Base-by-base conservation (phyloP, 768 basidiomycete genomes). In the Mycena haematopus region DNA sequence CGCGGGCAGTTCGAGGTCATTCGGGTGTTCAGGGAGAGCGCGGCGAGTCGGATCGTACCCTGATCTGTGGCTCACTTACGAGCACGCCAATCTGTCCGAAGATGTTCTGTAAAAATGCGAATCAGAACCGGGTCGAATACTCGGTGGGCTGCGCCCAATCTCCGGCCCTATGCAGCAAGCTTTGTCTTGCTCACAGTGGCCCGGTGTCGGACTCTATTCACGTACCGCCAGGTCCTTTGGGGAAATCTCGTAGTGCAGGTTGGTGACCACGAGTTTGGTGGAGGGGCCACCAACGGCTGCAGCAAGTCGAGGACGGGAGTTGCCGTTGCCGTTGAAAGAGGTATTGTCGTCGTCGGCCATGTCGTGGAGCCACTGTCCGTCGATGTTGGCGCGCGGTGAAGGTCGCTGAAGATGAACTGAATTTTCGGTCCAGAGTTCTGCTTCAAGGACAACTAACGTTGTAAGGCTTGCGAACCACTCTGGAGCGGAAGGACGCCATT, bases 41-140 rank as follows among this genome's bases (percentile, higher is more conserved):
- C 73, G 74, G 71, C 74, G 73, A 75, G 55, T 75, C 79, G 84
- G 84, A 82, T 84, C 95, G 90, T 95, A 96, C 94, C 90, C 91
- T 93, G 77, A 96, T 94, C 76, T 87, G 79, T 79, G 94, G 94
- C 83, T 95, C 93, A 77, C 93, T 89, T 73, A 93, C 84, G 77
- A 96, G 87, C 80, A 92, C 93, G 81, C 94, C 94, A 77, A 93
- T 89, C 75, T 91, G 87, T 71, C 93, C 91, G 83, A 96, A 96
- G 69, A 96, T 93, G 77, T 85, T 82, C 93, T 96, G 69, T 5
- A 64, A 56, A 58, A 57, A 54, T 17, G 49, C 49, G 44, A 44
- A 66, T 58, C 50, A 62, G 52, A 22, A 11, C 27, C 52, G 19
- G 38, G 8, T 21, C 9, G 6, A 31, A 31, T 31, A 31, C 29